phyloP scores from a whole-genome alignment of 148 eudicot genomes.

The Bassia scoparia region DNA sequence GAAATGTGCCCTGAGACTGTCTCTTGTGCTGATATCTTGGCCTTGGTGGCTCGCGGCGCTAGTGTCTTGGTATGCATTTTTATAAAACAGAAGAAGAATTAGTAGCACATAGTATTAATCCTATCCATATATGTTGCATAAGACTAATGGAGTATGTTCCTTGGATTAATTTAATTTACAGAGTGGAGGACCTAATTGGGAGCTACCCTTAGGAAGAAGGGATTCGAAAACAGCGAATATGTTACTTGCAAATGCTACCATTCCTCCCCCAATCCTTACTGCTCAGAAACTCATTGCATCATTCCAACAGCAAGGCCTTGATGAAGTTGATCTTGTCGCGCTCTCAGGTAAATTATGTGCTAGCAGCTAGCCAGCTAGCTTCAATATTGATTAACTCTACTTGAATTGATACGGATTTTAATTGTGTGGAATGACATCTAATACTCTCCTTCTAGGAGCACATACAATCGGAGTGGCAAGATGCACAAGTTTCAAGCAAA shows the following conservation, averaged over 20 bases:
- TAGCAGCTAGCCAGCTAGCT: too few relatives aligned
- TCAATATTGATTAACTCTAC: too few relatives aligned
- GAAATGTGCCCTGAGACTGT: conserved; percentile 70
- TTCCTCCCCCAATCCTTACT: conserved; percentile 74
- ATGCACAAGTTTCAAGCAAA: conserved; percentile 66
- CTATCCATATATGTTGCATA: too few relatives aligned
- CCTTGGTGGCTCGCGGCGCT: conserved; percentile 83
- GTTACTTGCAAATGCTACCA: conserved; percentile 44
- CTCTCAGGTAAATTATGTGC: conserved; percentile 58
- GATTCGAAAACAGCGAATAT: conserved; percentile 72
- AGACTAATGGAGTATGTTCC: too few relatives aligned
- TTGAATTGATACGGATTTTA: too few relatives aligned
- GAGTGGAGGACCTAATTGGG: conserved; percentile 96
- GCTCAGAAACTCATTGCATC: conserved; percentile 44
- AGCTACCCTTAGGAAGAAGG: conserved; percentile 74
- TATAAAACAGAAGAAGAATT: too few relatives aligned
- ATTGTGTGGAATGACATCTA: too few relatives aligned
- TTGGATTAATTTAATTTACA: conserved; percentile 11
- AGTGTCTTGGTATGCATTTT: conserved; percentile 55
- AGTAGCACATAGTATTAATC: neutral
- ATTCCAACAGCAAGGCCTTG: conserved; percentile 70
- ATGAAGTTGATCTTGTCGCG: conserved; percentile 72
- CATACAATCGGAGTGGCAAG: conserved; percentile 85
- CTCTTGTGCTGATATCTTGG: conserved; percentile 86
- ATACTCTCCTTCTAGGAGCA: conserved; percentile 42